Evolutionary conservation across 2,329 filamentous ascomycete species (phyloP).

Genomic region (Fusarium sp.): DNA sequence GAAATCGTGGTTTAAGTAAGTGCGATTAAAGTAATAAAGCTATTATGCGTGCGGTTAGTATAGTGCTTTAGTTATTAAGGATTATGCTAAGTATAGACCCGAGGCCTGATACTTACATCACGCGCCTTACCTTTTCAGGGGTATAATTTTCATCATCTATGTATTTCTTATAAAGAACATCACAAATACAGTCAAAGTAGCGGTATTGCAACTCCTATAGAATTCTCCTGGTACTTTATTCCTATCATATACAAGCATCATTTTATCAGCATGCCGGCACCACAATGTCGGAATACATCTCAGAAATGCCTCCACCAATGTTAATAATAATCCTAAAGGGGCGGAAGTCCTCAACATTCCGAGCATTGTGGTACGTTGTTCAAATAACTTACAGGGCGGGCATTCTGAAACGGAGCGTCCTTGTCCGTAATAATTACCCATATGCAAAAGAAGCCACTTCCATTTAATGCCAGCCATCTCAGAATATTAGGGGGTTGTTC

Average conservation of each 20-base stretch:
- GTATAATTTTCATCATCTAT: not conserved
- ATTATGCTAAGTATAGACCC: not conserved
- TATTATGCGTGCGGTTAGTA: rapidly evolving
- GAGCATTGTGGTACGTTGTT: not conserved
- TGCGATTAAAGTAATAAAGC: rapidly evolving
- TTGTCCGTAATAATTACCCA: not conserved
- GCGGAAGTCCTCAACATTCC: not conserved
- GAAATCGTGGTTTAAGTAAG: not conserved
- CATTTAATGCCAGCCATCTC: not conserved
- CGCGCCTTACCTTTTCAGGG: no score
- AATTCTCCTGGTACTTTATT: rapidly evolving
- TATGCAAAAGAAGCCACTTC: not conserved
- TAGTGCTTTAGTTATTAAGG: not conserved
- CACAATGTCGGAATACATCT: not conserved
- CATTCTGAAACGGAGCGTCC: not conserved
- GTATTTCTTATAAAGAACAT: not conserved
- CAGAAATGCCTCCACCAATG: not conserved
- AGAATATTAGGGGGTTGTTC: not conserved
- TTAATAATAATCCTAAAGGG: rapidly evolving
- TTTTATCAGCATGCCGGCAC: not conserved
- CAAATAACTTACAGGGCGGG: rapidly evolving
- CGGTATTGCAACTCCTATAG: rapidly evolving
- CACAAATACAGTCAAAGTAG: not conserved
- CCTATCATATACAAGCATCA: not conserved
- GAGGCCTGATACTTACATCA: no score